phyloP scores from a whole-genome alignment of 108 stramenopile species.

The Skeletonema marinoi region DNA sequence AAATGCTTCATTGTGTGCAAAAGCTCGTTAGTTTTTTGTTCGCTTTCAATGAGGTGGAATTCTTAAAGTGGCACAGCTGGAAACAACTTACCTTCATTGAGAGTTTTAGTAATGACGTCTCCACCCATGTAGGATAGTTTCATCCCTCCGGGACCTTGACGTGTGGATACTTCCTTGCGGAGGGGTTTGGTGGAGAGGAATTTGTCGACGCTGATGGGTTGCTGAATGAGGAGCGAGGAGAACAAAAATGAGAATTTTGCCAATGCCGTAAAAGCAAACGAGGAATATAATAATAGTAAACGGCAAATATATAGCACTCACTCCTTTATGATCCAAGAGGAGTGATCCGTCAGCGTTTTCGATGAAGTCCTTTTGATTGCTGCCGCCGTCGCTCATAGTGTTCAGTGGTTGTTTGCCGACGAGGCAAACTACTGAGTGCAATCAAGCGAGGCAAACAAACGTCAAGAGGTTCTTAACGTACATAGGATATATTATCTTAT shows the following conservation, averaged over 20 bases:
- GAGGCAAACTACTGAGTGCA: too few relatives aligned
- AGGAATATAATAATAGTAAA: background rate
- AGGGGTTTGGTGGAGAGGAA: slow-evolving; percentile 75
- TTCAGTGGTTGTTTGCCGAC: too few relatives aligned
- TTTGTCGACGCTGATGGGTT: slow-evolving; percentile 62
- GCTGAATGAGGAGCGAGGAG: slow-evolving; percentile 5
- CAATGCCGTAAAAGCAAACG: background rate
- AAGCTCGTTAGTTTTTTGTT: too few relatives aligned
- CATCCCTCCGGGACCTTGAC: slow-evolving; percentile 76
- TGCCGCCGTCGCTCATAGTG: background rate
- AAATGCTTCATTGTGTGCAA: slow-evolving; percentile 39
- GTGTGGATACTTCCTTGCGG: slow-evolving; percentile 59
- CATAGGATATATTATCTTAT: too few relatives aligned
- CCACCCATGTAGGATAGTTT: slow-evolving; percentile 83
- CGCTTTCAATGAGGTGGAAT: too few relatives aligned
- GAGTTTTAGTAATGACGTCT: slow-evolving; percentile 75
- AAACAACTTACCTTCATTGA: slow-evolving; percentile 54
- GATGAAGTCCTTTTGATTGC: slow-evolving; percentile 13
- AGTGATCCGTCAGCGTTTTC: slow-evolving; percentile 27
- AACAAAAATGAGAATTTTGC: background rate
- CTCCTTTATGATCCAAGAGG: slow-evolving; percentile 24
- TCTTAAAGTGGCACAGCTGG: too few relatives aligned
- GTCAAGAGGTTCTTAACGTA: too few relatives aligned
- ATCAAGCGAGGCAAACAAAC: too few relatives aligned
- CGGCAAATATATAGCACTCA: slow-evolving; percentile 1